These are phyloP conservation scores for Xylariaceae sp. DNA, from an alignment of 2,329 filamentous ascomycete genomes.

Conservation along the genomic window DNA sequence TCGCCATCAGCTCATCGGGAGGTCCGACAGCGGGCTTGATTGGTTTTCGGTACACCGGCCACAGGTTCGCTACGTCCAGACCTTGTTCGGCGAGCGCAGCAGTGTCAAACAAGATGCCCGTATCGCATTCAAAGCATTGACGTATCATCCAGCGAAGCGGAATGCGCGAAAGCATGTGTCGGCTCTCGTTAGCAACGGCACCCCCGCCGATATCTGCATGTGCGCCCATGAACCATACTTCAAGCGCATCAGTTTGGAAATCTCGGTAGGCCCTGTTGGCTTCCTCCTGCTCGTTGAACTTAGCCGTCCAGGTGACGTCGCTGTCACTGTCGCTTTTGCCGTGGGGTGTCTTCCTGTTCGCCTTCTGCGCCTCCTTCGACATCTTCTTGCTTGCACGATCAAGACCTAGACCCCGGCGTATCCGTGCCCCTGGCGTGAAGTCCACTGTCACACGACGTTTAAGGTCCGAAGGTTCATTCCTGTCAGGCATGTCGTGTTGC, in stretches of 20 bases:
- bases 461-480: not conserved
- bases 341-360: not conserved
- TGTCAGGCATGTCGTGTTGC: conserved; percentile 2
- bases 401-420: conserved; percentile 1
- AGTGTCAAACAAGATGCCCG: conserved; percentile 12
- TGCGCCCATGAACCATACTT: conserved; percentile 15
- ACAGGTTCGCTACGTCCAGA: conserved; percentile 9
- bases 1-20: conserved; percentile 5
- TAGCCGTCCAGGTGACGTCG: conserved; percentile 4
- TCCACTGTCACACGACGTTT: conserved; percentile 9
- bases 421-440: conserved; percentile 3
- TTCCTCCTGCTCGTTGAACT: conserved; percentile 11
- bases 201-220: conserved; percentile 16
- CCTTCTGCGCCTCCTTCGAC: not conserved
- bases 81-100: conserved; percentile 8
- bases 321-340: not conserved
- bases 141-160: conserved; percentile 16
- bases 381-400: conserved; percentile 1
- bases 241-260: conserved; percentile 13
- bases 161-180: conserved; percentile 15
- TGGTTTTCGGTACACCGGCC: conserved; percentile 6
- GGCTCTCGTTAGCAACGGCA: conserved; percentile 11
- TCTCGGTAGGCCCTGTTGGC: conserved; percentile 6
- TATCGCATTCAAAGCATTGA: conserved; percentile 15
- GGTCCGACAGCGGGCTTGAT: not conserved